Evolutionary conservation across 1,284 basidiomycete genomes (phyloP).

Genomic region (Mycena sp.): DNA sequence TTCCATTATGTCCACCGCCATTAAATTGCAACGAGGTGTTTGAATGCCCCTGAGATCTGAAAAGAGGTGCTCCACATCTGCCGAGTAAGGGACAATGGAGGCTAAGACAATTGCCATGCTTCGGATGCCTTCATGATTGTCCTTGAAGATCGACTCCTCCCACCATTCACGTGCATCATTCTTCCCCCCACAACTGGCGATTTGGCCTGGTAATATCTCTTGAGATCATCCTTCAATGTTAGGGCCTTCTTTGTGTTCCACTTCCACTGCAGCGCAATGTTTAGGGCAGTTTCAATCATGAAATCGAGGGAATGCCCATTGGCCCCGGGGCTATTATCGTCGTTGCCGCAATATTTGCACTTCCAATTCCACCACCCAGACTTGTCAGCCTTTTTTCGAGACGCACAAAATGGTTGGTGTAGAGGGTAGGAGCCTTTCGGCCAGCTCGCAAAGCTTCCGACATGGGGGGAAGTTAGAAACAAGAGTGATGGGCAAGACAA

Average conservation of each 20-base stretch:
- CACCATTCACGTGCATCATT: not conserved
- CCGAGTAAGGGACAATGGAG: too few species aligned
- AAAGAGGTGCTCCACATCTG: too few species aligned
- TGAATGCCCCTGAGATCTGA: too few species aligned
- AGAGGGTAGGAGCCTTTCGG: not conserved
- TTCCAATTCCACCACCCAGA: conserved; percentile 17
- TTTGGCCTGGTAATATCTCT: not conserved
- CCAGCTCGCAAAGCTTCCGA: too few species aligned
- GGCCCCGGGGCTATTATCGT: not conserved
- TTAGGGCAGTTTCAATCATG: conserved; percentile 12
- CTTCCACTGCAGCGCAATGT: not conserved
- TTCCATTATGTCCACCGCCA: too few species aligned
- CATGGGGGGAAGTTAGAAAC: too few species aligned
- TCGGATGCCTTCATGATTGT: too few species aligned
- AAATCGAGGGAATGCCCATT: conserved; percentile 32
- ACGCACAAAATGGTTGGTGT: conserved; percentile 5
- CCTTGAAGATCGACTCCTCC: too few species aligned
- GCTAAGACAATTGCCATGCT: too few species aligned
- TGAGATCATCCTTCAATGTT: too few species aligned
- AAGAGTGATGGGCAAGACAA: too few species aligned
- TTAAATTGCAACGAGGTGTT: too few species aligned
- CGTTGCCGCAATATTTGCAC: conserved; percentile 29
- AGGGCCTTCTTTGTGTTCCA: not conserved
- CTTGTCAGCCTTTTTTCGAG: conserved; percentile 6
- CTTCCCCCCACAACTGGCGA: conserved; percentile 1